Base-by-base conservation (phyloP, 2,329 filamentous ascomycete genomes). In the Ambrosiella beaveri region DNA sequence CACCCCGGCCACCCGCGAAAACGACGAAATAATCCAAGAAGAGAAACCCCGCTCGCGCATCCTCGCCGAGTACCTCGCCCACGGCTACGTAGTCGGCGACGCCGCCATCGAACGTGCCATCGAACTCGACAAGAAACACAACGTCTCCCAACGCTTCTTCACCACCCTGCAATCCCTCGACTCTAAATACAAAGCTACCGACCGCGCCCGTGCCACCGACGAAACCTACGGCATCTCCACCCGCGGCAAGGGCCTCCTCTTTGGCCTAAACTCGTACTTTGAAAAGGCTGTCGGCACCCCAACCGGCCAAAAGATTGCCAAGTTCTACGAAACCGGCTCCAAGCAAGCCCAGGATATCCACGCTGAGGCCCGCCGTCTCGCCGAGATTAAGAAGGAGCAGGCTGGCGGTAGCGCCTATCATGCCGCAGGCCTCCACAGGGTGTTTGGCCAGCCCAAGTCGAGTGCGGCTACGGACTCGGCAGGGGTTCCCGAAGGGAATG, bases 21-120 rank as follows among this genome's bases (percentile, higher is more conserved):
- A 44, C 56, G 77, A 88, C 65, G 81, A 89, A 65, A 83, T 97
- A 65, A 82, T 84, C 12, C 93, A 98, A 69, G 93, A 98, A 72
- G 89, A 97, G 76, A 98, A 98, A 79, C 93, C 93, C 13, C 86
- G 90, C 66, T 82, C 86, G 45, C 88, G 93, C 65, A 95, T 98
- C 70, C 72, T 96, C 55, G 93, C 93, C 63, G 93, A 98, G 74
- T 96, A 97, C 71, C 85, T 98, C 39, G 90, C 93, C 9, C 88
- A 96, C 66, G 93, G 93, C 64, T 98, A 98, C 73, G 79, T 83
- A 44, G 77, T 97, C 63, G 89, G 80, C 37, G 80, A 84, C 59
- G 75, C 71, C 36, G 86, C 87, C 55, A 84, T 95, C 64, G 80
- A 93, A 73, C 79, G 79, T 62, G 91, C 88, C 62, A 86, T 98